Base-by-base conservation (phyloP, 306 rosid species). In the Prunus mira region DNA sequence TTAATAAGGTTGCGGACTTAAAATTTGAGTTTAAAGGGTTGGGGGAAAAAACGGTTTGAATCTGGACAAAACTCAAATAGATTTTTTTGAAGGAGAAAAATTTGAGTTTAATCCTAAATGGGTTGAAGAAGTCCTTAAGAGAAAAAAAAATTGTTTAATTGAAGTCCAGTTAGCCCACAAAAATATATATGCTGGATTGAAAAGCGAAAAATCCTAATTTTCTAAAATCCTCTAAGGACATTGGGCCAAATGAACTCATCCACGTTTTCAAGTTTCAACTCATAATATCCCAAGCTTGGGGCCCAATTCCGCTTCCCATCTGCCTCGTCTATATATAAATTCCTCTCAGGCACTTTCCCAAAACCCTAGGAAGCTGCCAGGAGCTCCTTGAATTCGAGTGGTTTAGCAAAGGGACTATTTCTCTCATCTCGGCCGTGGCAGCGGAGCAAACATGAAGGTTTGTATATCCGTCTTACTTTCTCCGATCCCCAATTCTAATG, bases 401-500 rank as follows among this genome's bases (percentile, higher is more conserved):
- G 3, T 54, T 71, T 15, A 60, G 77, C 27, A 41, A 58, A 41
- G 10, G 17, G 51, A 71, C 65, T 54, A 34, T 72, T 57, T 72
- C 43, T 56, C 41, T 58, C 32, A 7, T 71, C 34, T 20, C 5
- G 6, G 67, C 38, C 7, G 9, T 22, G 52, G 65, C 50, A 32
- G 64, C 38, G 9, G 45, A 24, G 28, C 58, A 73, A 60, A 2
- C 77, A 73, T 73, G 77, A 73, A 73, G 68, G 77, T 73, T 45
- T 46, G n/a, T 6, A 24, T 58, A 24, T 58, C 41, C 2, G n/a
- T 15, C 41, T 15, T 57, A 34, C 41, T 12, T 20, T 55, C 7
- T 55, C 38, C 41, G 2, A 52, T 5, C 63, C 27, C 18, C 25
- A 68, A 20, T 22, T 20, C 12, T 55, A 71, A 34, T 13, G 27